phyloP scores from a whole-genome alignment of 495 filamentous ascomycete species.

The Penicillium canescens region DNA sequence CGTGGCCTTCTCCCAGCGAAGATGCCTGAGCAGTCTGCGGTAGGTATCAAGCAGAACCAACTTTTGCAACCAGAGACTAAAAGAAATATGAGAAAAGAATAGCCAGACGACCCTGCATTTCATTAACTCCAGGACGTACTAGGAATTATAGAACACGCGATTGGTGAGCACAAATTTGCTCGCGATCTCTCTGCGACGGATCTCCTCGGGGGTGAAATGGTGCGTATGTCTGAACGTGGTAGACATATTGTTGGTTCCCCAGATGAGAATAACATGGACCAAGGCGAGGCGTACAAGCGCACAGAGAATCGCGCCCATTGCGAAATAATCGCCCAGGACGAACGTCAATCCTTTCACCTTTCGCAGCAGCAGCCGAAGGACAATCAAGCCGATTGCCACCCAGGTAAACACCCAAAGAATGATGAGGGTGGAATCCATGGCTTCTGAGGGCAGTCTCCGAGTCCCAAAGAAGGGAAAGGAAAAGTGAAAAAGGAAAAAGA shows the following conservation, averaged over 20 bases:
- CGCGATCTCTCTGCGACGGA: constrained; percentile 31
- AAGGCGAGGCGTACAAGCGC: constrained; percentile 24
- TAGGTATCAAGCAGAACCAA: constrained; percentile 43
- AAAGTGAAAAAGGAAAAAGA: neutral
- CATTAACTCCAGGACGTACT: constrained; percentile 16
- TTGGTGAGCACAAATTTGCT: constrained; percentile 30
- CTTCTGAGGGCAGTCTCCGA: neutral
- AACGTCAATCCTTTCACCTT: constrained; percentile 22
- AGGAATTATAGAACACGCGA: constrained; percentile 33
- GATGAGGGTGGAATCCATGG: constrained; percentile 22
- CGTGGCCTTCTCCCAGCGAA: constrained; percentile 32
- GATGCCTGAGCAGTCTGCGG: constrained; percentile 34
- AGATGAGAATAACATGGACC: constrained; percentile 33
- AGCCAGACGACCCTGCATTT: neutral
- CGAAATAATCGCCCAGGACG: constrained; percentile 29
- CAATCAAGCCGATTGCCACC: constrained; percentile 23
- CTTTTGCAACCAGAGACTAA: constrained; percentile 45
- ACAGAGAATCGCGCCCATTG: constrained; percentile 25
- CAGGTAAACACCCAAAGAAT: constrained; percentile 33
- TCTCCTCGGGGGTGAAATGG: constrained; percentile 26
- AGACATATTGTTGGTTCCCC: constrained; percentile 37
- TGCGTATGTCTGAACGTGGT: constrained; percentile 11
- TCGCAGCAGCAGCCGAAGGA: constrained; percentile 22
- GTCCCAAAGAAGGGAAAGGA: neutral
- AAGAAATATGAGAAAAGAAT: constrained; percentile 6